Conservation (phyloP, 169 alveolate species). For the Plasmodium coatneyi region DNA sequence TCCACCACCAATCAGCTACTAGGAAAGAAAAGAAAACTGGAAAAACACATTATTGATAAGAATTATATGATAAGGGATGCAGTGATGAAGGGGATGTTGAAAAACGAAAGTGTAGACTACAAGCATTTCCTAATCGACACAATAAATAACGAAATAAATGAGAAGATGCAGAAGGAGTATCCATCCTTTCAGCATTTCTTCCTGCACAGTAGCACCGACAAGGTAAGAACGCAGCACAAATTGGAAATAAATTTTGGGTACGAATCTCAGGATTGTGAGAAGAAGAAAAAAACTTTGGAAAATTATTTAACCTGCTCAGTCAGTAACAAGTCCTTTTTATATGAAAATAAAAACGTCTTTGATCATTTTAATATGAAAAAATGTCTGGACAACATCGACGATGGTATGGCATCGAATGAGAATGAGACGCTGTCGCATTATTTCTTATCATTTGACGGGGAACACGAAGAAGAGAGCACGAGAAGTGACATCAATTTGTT, state of each 20-base stretch:
- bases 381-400: slow-evolving; percentile 66
- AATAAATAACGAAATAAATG: slow-evolving; percentile 71
- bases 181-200: slow-evolving; percentile 44
- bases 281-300: slow-evolving; percentile 35
- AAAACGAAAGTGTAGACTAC: slow-evolving; percentile 67
- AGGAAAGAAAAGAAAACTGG: slow-evolving; percentile 46
- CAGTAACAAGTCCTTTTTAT: slow-evolving; percentile 9
- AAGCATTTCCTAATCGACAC: slow-evolving; percentile 57
- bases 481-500: slow-evolving; percentile 4
- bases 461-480: slow-evolving; percentile 32
- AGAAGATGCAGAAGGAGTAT: slow-evolving; percentile 53
- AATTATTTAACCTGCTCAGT: slow-evolving; percentile 15
- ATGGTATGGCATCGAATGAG: slow-evolving; percentile 1
- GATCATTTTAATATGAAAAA: slow-evolving; percentile 49
- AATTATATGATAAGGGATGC: slow-evolving; percentile 65
- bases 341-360: slow-evolving; percentile 43
- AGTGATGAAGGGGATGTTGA: slow-evolving; percentile 27
- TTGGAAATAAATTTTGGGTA: slow-evolving; percentile 73
- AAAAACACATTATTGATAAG: slow-evolving; percentile 64
- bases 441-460: slow-evolving; percentile 32
- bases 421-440: slow-evolving; percentile 36
- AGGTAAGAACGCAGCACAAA: slow-evolving; percentile 21
- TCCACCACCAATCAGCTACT: neutral
- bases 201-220: slow-evolving; percentile 50
- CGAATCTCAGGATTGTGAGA: slow-evolving; percentile 35